Conservation (phyloP, 1,284 basidiomycete species). For the Moesziomyces globuligerus region DNA sequence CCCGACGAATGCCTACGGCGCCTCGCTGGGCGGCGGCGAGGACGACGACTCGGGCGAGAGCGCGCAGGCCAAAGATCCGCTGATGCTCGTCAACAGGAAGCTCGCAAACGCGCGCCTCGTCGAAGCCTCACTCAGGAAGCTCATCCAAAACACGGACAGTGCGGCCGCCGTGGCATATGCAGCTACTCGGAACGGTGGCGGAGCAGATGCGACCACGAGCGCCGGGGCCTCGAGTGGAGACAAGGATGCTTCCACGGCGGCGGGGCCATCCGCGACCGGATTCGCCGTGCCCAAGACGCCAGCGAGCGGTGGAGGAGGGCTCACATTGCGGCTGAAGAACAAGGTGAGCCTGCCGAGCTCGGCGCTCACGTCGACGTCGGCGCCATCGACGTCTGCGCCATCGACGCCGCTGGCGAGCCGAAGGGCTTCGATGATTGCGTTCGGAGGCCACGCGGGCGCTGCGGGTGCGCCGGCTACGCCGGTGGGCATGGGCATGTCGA, state of each 20-base stretch:
- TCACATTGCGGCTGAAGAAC: constrained; percentile 41
- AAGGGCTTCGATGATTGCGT: constrained; percentile 5
- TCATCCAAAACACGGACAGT: constrained; percentile 54
- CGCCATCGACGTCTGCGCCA: constrained; percentile 28
- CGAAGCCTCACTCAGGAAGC: constrained; percentile 48
- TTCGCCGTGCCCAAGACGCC: constrained; percentile 34
- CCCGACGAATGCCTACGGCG: constrained; percentile 42
- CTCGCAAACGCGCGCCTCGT: constrained; percentile 58
- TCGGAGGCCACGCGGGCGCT: constrained; percentile 2
- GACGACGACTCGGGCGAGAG: constrained; percentile 13
- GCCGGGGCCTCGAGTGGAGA: background rate
- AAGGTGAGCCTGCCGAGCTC: constrained; percentile 27
- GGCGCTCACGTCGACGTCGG: constrained; percentile 18
- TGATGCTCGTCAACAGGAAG: constrained; percentile 57
- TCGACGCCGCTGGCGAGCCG: constrained; percentile 26
- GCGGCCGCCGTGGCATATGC: constrained; percentile 41
- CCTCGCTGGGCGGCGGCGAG: constrained; percentile 12
- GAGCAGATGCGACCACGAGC: background rate
- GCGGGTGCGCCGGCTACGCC: constrained; percentile 11
- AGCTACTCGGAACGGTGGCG: constrained; percentile 10
- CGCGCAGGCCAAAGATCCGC: constrained; percentile 22
- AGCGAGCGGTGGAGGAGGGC: constrained; percentile 13
- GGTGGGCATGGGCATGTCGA: constrained; percentile 26
- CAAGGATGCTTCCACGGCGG: constrained; percentile 1
- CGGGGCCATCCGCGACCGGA: constrained; percentile 4